phyloP scores from a whole-genome alignment of 2,329 filamentous ascomycete genomes.

The Pseudogymnoascus sp. region DNA sequence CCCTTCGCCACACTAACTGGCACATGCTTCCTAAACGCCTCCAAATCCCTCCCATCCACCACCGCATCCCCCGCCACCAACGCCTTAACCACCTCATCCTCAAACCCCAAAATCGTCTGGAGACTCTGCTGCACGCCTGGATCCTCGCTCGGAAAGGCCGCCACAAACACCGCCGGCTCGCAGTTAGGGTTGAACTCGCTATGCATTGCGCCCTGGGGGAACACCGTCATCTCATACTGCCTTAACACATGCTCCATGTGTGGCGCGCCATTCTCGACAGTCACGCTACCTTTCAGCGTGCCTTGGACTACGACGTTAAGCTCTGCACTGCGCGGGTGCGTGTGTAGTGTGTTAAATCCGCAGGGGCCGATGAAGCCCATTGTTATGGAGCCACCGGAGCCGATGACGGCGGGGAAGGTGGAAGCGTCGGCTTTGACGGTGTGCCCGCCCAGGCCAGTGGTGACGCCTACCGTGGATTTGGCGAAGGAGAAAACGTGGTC shows the following conservation, averaged over 20 bases:
- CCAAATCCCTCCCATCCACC: conserved; percentile 39
- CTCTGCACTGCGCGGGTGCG: conserved; percentile 45
- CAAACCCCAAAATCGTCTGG: conserved; percentile 40
- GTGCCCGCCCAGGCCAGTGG: conserved; percentile 36
- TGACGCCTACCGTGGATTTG: conserved; percentile 12
- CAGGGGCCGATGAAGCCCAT: conserved; percentile 44
- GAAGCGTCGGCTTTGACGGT: conserved; percentile 46
- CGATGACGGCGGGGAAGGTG: conserved; percentile 49
- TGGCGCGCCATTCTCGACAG: conserved; percentile 41
- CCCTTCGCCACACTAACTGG: conserved; percentile 43
- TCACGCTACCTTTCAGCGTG: conserved; percentile 41
- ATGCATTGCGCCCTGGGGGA: conserved; percentile 47
- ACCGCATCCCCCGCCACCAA: conserved; percentile 33
- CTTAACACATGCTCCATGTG: conserved; percentile 32
- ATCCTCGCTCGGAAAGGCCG: conserved; percentile 42
- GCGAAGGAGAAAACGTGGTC: conserved; percentile 45
- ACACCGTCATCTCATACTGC: conserved; percentile 42
- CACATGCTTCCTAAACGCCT: conserved; percentile 34
- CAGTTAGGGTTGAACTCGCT: conserved; percentile 49
- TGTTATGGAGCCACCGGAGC: conserved; percentile 42
- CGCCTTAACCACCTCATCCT: conserved; percentile 37
- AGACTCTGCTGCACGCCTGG: conserved; percentile 41
- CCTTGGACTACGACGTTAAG: conserved; percentile 44
- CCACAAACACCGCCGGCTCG: conserved; percentile 41
- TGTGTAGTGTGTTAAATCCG: conserved; percentile 49